Evolutionary conservation across 345 rosid genomes (phyloP), one percentile per base, ranked within the genome.

Genomic region (Eucalyptus marginata): DNA sequence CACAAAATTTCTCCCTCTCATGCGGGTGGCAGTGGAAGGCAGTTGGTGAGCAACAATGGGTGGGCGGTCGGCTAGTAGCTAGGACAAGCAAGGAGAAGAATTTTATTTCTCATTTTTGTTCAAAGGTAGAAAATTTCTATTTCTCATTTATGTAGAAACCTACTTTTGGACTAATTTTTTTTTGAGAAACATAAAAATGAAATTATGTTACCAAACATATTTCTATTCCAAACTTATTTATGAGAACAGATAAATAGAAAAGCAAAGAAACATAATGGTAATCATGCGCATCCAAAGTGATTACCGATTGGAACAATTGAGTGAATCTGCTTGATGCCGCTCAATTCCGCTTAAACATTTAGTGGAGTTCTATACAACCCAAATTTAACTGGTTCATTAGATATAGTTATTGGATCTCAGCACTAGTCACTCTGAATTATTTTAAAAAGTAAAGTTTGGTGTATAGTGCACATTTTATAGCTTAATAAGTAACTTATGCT

Each of bases 11-110:
- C 7, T 51, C 56, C 4, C 22, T 51, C 8, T 51, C 2, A 51
- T 51, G 22, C 0, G 22, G 22, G 56, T 2, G 0, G 4, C 0
- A 51, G 2, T 51, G 56, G 22, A 51, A 17, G 56, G 56, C 9
- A 51, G 1, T 51, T 51, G 56, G 56, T 22, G 0, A 51, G 9
- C 0, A 51, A 2, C 22, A 51, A 17, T 51, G 22, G 56, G 56
- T 51, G 22, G 25, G 10, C 1, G 25, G 25, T 52, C 5, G 58
- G 25, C 0, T 52, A 52, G 5, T 52, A 52, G 5, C 0, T 24
- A 52, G 25, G 10, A 10, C 58, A 52, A 52, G 25, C 10, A 52
- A 52, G 7, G 58, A 7, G 58, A 52, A 52, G 0, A 52, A 52
- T 52, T 52, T 52, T 52, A 52, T 52, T 52, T 52, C 58, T 52